These are phyloP conservation scores for Austroboletus olivaceoglutinosus DNA, from an alignment of 1,284 basidiomycete species.

Conservation along the genomic window DNA sequence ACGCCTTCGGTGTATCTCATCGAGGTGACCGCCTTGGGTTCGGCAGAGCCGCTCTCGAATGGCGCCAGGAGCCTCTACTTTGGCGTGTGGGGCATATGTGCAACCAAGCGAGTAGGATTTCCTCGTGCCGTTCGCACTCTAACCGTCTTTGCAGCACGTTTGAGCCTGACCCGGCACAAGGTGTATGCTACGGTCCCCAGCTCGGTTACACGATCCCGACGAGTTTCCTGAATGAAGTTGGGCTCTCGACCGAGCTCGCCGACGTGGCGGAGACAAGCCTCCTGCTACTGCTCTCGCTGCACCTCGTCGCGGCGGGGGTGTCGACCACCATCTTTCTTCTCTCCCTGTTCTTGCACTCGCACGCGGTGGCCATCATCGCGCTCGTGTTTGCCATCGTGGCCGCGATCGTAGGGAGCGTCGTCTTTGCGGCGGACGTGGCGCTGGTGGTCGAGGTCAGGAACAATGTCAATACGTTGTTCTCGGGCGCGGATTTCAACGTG, in stretches of 20 bases:
- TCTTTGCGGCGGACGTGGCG: conserved; percentile 61
- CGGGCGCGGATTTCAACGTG: conserved; percentile 44
- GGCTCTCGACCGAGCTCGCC: conserved; percentile 45
- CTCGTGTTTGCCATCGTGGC: conserved; percentile 57
- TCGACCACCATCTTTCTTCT: conserved; percentile 52
- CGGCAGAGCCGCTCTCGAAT: conserved; percentile 41
- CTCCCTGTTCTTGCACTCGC: conserved; percentile 57
- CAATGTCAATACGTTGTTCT: conserved; percentile 42
- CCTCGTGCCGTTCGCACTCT: background rate
- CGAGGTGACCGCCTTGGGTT: conserved; percentile 43
- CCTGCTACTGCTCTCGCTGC: conserved; percentile 59
- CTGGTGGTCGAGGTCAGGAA: conserved; percentile 51
- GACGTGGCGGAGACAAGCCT: conserved; percentile 51
- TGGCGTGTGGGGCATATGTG: conserved; percentile 76
- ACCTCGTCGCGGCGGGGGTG: conserved; percentile 60
- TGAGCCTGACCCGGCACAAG: conserved; percentile 15
- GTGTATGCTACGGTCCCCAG: conserved; percentile 54
- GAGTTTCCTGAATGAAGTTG: conserved; percentile 40
- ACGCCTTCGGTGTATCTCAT: conserved; percentile 72
- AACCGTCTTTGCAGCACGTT: conserved; percentile 12
- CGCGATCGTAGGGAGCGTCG: conserved; percentile 50
- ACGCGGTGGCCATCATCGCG: conserved; percentile 52
- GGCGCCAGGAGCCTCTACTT: conserved; percentile 63
- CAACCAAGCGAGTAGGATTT: conserved; percentile 41
- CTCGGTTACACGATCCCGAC: conserved; percentile 54